A percentile compares a stretch with the other conserved stretches of the same genome.
These are phyloP conservation scores for Colletotrichum noveboracense DNA, from an alignment of 2,329 filamentous ascomycete species.

Conservation along the genomic window DNA sequence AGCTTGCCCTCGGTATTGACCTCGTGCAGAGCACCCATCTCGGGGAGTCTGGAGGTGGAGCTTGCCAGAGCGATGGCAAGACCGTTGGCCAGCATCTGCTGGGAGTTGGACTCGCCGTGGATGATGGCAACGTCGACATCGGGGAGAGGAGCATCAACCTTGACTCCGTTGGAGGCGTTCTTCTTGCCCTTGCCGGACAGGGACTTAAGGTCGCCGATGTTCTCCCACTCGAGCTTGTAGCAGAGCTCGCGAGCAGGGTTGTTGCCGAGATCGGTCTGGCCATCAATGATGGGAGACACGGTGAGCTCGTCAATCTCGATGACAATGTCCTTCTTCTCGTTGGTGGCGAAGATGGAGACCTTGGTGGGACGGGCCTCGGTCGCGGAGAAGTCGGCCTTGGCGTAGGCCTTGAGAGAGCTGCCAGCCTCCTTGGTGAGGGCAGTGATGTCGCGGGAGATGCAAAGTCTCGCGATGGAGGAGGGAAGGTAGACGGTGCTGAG, in stretches of 20 bases:
- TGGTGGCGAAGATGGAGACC: conserved; percentile 23
- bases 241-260: conserved; percentile 24
- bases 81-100: conserved; percentile 19
- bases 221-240: conserved; percentile 29
- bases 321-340: conserved; percentile 22
- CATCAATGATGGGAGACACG: conserved; percentile 25
- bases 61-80: conserved; percentile 17
- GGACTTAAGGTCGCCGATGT: conserved; percentile 14
- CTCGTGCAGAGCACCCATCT: conserved; percentile 27
- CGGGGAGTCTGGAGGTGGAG: conserved; percentile 21
- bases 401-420: conserved; percentile 29
- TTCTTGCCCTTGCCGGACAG: conserved; percentile 15
- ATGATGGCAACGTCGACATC: conserved; percentile 24
- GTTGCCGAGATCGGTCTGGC: conserved; percentile 12
- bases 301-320: conserved; percentile 29
- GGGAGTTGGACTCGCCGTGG: conserved; percentile 21
- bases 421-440: conserved; percentile 35
- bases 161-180: neutral
- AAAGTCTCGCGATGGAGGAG: conserved; percentile 33
- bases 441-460: conserved; percentile 32
- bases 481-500: conserved; percentile 38
- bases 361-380: conserved; percentile 22
- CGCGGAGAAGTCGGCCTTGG: conserved; percentile 19
- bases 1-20: conserved; percentile 27
- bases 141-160: conserved; percentile 14